phyloP scores from a whole-genome alignment of 352 stramenopile species.

The Pseudoperonospora humuli region DNA sequence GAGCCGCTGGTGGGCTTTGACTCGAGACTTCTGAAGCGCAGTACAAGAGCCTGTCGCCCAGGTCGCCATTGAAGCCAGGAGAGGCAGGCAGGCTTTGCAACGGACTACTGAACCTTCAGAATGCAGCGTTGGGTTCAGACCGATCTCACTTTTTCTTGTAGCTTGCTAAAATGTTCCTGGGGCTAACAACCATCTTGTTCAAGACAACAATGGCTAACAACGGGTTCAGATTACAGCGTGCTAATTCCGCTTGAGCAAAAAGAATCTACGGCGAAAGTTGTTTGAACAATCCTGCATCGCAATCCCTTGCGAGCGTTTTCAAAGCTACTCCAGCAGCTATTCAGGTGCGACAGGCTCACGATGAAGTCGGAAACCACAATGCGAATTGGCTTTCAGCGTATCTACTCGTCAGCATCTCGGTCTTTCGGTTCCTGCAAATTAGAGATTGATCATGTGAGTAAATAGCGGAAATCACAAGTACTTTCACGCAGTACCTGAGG shows the following conservation, averaged over 20 bases:
- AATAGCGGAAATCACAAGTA: not conserved
- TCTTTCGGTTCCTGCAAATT: conserved; percentile 58
- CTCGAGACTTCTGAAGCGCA: conserved; percentile 2
- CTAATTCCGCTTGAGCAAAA: not conserved
- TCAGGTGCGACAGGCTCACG: not conserved
- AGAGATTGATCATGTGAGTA: conserved; percentile 4
- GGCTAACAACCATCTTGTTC: not conserved
- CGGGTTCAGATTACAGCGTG: not conserved
- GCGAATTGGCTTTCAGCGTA: not conserved
- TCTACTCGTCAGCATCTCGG: conserved; percentile 38
- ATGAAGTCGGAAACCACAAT: not conserved
- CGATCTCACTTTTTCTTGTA: not conserved
- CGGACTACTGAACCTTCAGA: not conserved
- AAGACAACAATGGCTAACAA: not conserved
- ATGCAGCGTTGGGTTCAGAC: not conserved
- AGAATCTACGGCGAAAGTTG: not conserved
- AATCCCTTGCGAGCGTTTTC: not conserved
- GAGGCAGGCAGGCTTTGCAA: too few species aligned
- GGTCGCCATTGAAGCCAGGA: conserved; percentile 3
- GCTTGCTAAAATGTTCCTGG: not conserved
- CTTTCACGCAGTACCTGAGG: conserved; percentile 34
- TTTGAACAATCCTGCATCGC: not conserved
- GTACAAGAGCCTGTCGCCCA: not conserved
- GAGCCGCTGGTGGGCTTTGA: not conserved
- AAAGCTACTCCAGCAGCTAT: not conserved